Evolutionary conservation across 495 filamentous ascomycete genomes (phyloP).

Genomic region (Penicillium coprophilum): DNA sequence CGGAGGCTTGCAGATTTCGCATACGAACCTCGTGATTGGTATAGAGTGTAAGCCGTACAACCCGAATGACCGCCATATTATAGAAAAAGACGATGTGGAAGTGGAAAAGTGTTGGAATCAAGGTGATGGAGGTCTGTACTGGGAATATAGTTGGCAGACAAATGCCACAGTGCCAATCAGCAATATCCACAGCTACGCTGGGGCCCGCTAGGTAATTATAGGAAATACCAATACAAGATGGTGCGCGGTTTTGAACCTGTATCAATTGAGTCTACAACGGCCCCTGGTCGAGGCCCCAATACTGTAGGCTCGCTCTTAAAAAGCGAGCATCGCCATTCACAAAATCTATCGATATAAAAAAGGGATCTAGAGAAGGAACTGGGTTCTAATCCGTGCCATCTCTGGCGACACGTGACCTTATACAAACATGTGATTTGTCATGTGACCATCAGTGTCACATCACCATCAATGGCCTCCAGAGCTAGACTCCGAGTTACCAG

Average conservation of each 20-base stretch:
- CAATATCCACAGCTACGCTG: not conserved
- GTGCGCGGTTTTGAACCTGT: not conserved
- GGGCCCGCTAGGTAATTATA: not conserved
- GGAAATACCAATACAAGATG: not conserved
- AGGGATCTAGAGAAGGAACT: not conserved
- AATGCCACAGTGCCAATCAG: not conserved
- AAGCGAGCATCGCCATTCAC: not conserved
- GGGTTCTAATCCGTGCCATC: not conserved
- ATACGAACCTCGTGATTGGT: not conserved
- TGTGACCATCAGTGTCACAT: slow-evolving; percentile 1
- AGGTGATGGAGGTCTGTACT: not conserved
- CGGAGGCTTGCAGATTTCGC: slow-evolving; percentile 1
- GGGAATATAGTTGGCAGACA: not conserved
- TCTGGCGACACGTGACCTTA: not conserved
- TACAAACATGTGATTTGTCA: not conserved
- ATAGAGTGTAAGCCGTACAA: not conserved
- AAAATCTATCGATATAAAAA: not conserved
- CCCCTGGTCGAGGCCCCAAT: not conserved
- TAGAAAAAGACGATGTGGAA: not conserved
- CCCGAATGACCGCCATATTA: not conserved
- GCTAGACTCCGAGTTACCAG: slow-evolving; percentile 1
- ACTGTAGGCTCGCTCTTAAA: not conserved
- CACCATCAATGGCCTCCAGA: not conserved
- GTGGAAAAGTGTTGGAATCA: not conserved
- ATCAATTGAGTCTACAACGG: not conserved